Evolutionary conservation across 2,329 filamentous ascomycete genomes (phyloP), one percentile per base, ranked within the genome.

Genomic region (Aspergillus sp.): DNA sequence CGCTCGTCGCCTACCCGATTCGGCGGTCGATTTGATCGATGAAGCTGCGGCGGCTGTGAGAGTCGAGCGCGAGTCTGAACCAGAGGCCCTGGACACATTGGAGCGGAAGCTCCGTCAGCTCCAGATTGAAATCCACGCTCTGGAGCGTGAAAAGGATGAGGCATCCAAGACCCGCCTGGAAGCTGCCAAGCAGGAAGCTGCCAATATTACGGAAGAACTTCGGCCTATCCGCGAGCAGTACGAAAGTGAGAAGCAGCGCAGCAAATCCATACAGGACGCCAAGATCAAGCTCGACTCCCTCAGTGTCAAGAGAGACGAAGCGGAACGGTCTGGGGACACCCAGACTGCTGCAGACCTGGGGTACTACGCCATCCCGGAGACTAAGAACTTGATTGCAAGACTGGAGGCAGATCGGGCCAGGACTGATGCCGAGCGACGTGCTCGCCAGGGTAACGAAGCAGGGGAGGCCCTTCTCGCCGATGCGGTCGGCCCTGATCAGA

Each of bases 331-430:
- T 49, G 83, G 88, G 43, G 89, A 97, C 62, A 83, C 93, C 50
- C 79, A 82, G 53, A 90, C 86, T 35, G 93, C 91, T 46, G 94
- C 93, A 38, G 93, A 98, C 68, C 79, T 98, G 51, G 86, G 94
- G 66, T 97, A 97, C 74, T 95, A 95, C 62, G 93, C 91, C 48
- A 97, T 98, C 52, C 93, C 93, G 0, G 91, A 97, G 62, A 87
- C 95, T 54, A 83, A 93, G 64, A 69, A 76, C 27, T 78, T 83
- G 50, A 98, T 98, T 67, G 82, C 85, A 60, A 72, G 81, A 47
- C 80, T 97, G 7, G 93, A 98, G 70, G 75, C 75, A 40, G 85
- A 91, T 50, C 91, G 94, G 68, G 80, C 81, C 11, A 80, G 79
- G 38, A 86, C 87, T 3, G 93, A 97, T 64, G 85, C 83, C 7